These are phyloP conservation scores for Mycena indigotica DNA, from an alignment of 768 basidiomycete species.

Conservation along the genomic window DNA sequence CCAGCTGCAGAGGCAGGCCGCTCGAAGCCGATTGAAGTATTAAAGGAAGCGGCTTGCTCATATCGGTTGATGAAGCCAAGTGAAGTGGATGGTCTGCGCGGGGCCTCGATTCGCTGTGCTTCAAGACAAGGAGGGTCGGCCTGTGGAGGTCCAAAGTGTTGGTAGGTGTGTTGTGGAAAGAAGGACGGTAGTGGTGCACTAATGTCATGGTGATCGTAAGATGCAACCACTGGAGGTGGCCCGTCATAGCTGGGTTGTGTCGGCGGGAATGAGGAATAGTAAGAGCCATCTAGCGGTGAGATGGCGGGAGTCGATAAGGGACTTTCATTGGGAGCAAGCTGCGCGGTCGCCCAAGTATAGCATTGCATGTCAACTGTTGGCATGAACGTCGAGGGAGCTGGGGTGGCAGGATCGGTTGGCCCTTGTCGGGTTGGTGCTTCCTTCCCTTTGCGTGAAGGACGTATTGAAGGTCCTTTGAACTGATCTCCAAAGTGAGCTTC, in stretches of 20 bases:
- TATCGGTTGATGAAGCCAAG: slow-evolving; percentile 25
- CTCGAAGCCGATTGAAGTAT: slow-evolving; percentile 4
- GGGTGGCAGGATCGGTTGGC: slow-evolving; percentile 4
- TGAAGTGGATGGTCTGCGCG: slow-evolving; percentile 38
- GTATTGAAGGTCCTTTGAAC: slow-evolving; percentile 36
- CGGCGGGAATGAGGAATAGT: slow-evolving; percentile 7
- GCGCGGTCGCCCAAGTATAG: not conserved
- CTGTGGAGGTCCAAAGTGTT: slow-evolving; percentile 12
- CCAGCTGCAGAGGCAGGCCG: slow-evolving; percentile 27
- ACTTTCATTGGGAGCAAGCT: not conserved
- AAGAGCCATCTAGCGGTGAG: not conserved
- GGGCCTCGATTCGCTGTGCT: slow-evolving; percentile 6
- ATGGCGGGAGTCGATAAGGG: not conserved
- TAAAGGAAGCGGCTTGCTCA: slow-evolving; percentile 15
- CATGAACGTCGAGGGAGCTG: slow-evolving; percentile 1
- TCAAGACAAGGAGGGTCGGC: not conserved
- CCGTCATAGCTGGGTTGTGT: slow-evolving; percentile 5
- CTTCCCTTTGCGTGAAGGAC: slow-evolving; percentile 37
- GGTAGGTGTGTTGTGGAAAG: slow-evolving; percentile 28
- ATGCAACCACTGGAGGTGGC: slow-evolving; percentile 15
- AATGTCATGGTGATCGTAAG: too few relatives aligned
- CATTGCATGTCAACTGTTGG: slow-evolving; percentile 1
- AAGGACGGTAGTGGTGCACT: slow-evolving; percentile 22
- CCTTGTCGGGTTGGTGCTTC: slow-evolving; percentile 20
- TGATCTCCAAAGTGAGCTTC: slow-evolving; percentile 33